Evolutionary conservation across 2,329 filamentous ascomycete genomes (phyloP).

Genomic region (Fusarium praegraminearum): DNA sequence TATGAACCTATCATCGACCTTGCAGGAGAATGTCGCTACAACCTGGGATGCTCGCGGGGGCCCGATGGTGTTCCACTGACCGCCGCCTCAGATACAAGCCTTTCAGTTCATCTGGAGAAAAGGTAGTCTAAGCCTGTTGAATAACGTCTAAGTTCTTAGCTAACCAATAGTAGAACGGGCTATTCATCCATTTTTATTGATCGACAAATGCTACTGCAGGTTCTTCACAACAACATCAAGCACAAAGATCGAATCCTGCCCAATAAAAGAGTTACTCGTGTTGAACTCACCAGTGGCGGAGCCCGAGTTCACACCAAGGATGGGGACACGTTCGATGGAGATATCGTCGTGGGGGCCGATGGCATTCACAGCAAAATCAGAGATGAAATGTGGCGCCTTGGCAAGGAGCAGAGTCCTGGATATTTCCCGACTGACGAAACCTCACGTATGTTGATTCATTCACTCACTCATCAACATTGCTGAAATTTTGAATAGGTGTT

Average conservation of each 20-base stretch:
- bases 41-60: background rate
- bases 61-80: background rate
- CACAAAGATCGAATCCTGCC: background rate
- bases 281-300: background rate
- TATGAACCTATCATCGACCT: background rate
- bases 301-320: background rate
- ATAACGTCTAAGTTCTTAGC: background rate
- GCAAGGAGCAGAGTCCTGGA: background rate
- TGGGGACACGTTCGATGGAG: background rate
- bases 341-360: background rate
- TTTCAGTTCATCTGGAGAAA: background rate
- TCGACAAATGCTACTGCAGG: background rate
- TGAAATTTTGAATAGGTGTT: background rate
- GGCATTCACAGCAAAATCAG: background rate
- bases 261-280: background rate
- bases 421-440: background rate
- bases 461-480: accelerated
- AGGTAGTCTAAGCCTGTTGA: background rate
- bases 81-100: background rate
- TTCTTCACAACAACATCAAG: background rate
- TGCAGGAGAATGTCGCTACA: background rate
- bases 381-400: background rate
- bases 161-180: background rate
- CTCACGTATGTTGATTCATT: background rate
- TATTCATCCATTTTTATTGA: background rate